Percentiles rank a stretch among this genome's conserved stretches.
Evolutionary conservation across 2,329 filamentous ascomycete genomes (phyloP).

Genomic region (Ophiostoma novo-ulmi): DNA sequence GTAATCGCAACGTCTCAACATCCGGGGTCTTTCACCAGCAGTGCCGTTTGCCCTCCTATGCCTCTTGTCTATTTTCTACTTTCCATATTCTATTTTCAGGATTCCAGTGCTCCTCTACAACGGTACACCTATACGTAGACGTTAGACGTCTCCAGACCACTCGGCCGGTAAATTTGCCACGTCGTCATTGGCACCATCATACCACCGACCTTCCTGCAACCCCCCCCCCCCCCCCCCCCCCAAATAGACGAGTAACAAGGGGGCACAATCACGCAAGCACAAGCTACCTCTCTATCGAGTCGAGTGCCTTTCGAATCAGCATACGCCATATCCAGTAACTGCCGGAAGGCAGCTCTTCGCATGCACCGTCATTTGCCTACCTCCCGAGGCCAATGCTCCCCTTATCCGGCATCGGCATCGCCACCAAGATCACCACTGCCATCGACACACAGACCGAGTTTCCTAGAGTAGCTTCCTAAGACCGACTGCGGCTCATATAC

Average conservation of each 20-base stretch:
- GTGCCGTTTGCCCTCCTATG: background rate
- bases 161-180: conserved; percentile 9
- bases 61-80: background rate
- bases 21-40: conserved; percentile 12
- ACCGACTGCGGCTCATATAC: background rate
- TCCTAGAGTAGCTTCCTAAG: background rate
- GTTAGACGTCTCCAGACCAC: background rate
- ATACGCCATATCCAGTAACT: background rate
- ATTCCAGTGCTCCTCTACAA: conserved; percentile 13
- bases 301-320: background rate
- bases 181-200: conserved; percentile 10
- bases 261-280: background rate
- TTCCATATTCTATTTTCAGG: background rate
- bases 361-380: background rate
- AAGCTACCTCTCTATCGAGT: background rate
- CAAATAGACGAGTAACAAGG: background rate
- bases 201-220: background rate
- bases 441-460: background rate
- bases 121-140: background rate
- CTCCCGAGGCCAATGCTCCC: conserved; percentile 6
- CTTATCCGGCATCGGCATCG: conserved; percentile 9
- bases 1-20: conserved; percentile 22
- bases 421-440: background rate
- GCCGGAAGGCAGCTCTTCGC: background rate
- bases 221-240: background rate